A percentile compares a stretch with the other conserved stretches of the same genome.
phyloP scores from a whole-genome alignment of 352 stramenopile species.

The Phytopythium helicoides region DNA sequence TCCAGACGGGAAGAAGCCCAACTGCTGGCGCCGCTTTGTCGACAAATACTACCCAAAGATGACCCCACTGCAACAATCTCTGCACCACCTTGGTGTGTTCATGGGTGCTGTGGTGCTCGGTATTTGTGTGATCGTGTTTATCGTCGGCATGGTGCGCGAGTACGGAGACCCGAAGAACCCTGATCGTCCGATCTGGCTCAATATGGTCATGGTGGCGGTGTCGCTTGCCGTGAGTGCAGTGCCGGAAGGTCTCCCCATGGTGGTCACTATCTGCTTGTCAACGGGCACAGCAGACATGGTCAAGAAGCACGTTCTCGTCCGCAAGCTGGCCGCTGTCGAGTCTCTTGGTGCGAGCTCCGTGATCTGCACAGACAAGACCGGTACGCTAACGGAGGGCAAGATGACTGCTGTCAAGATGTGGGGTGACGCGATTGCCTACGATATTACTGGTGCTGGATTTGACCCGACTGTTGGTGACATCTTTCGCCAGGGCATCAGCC shows the following conservation, averaged over 20 bases:
- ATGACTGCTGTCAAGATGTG: constrained; percentile 82
- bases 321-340: constrained; percentile 76
- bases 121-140: constrained; percentile 89
- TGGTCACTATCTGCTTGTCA: constrained; percentile 75
- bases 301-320: constrained; percentile 81
- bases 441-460: constrained; percentile 53
- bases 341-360: constrained; percentile 90
- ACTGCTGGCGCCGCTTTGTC: constrained; percentile 49
- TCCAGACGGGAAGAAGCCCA: constrained; percentile 38
- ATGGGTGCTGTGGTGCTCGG: constrained; percentile 89
- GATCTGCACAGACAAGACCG: constrained; percentile 94
- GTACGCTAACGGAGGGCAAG: constrained; percentile 89
- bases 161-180: constrained; percentile 68
- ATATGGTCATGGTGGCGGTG: constrained; percentile 95
- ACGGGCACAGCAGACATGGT: constrained; percentile 73
- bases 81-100: constrained; percentile 94
- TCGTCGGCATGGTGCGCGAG: constrained; percentile 81
- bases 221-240: constrained; percentile 80
- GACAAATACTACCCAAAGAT: constrained; percentile 71
- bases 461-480: constrained; percentile 50
- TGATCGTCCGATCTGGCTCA: constrained; percentile 85
- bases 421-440: constrained; percentile 48
- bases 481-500: constrained; percentile 34
- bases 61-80: constrained; percentile 89
- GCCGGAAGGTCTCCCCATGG: constrained; percentile 71